These are phyloP conservation scores for Ophiostoma triangulosporum DNA, from an alignment of 2,329 filamentous ascomycete species.

Conservation along the genomic window DNA sequence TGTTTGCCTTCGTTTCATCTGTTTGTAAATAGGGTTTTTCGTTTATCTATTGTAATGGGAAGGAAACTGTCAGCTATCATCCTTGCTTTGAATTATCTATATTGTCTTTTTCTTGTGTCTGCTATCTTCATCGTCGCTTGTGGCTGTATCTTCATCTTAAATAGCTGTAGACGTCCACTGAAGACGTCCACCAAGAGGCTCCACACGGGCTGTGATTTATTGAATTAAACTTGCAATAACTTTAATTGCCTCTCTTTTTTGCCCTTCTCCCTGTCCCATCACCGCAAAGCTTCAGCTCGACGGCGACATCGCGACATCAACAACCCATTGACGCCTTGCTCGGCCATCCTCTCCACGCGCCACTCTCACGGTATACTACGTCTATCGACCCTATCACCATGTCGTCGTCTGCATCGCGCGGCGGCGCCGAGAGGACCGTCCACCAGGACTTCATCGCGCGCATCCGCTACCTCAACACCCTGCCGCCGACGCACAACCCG, in stretches of 20 bases:
- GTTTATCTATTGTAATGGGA: neutral
- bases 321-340: neutral
- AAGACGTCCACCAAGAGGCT: neutral
- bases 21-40: neutral
- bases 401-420: constrained; percentile 28
- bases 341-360: neutral
- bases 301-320: neutral
- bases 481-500: constrained; percentile 85
- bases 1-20: neutral
- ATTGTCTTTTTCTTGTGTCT: neutral
- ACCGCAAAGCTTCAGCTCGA: neutral
- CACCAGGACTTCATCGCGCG: constrained; percentile 97
- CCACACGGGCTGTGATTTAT: neutral
- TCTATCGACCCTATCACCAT: constrained; percentile 17
- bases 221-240: neutral
- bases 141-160: neutral
- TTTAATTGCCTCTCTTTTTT: constrained; percentile 4
- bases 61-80: neutral
- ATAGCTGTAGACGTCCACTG: no score
- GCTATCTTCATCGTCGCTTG: neutral
- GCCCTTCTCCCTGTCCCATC: constrained; percentile 3
- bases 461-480: constrained; percentile 87
- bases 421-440: constrained; percentile 42
- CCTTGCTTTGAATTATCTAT: neutral
- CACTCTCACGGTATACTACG: neutral